A percentile compares a stretch with the other conserved stretches of the same genome.
Conservation (phyloP, 495 filamentous ascomycete species). For the Podospora tetraspora region DNA sequence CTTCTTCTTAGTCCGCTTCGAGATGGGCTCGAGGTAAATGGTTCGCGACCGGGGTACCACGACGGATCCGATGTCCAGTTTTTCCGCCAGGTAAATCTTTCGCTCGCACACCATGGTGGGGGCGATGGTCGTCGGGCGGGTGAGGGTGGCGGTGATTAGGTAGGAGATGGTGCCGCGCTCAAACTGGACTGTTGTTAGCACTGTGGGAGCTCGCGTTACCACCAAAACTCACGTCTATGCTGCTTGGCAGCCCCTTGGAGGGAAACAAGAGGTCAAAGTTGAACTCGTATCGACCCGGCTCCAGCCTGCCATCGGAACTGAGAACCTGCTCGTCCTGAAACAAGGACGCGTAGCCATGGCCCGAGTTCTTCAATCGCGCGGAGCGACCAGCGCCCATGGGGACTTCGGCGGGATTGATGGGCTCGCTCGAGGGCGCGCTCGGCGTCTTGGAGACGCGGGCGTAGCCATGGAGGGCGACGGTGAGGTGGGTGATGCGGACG, state of each 20-base stretch:
- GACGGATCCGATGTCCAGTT: conserved; percentile 53
- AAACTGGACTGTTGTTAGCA: conserved; percentile 54
- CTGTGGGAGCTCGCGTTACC: not conserved
- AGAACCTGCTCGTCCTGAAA: conserved; percentile 89
- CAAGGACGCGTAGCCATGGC: conserved; percentile 75
- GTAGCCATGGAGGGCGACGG: conserved; percentile 79
- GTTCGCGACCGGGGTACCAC: conserved; percentile 58
- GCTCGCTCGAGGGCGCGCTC: conserved; percentile 56
- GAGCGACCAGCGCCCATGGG: conserved; percentile 42
- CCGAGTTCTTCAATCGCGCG: conserved; percentile 61
- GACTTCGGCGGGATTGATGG: conserved; percentile 40
- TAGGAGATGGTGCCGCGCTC: conserved; percentile 92
- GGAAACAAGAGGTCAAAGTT: conserved; percentile 82
- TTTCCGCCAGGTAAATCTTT: conserved; percentile 74
- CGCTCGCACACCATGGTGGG: conserved; percentile 71
- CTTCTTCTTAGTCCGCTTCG: conserved; percentile 52
- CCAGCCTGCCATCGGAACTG: conserved; percentile 83
- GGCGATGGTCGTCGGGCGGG: conserved; percentile 80
- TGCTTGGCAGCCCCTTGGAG: conserved; percentile 75
- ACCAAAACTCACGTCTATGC: conserved; percentile 72
- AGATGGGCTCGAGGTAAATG: conserved; percentile 73
- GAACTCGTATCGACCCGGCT: conserved; percentile 84
- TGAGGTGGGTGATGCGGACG: conserved; percentile 83
- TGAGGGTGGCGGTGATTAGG: conserved; percentile 81
- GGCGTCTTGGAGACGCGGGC: conserved; percentile 82